Evolutionary conservation across 2,329 filamentous ascomycete genomes (phyloP), one percentile per base, ranked within the genome.

Genomic region (Raffaelea arxii): DNA sequence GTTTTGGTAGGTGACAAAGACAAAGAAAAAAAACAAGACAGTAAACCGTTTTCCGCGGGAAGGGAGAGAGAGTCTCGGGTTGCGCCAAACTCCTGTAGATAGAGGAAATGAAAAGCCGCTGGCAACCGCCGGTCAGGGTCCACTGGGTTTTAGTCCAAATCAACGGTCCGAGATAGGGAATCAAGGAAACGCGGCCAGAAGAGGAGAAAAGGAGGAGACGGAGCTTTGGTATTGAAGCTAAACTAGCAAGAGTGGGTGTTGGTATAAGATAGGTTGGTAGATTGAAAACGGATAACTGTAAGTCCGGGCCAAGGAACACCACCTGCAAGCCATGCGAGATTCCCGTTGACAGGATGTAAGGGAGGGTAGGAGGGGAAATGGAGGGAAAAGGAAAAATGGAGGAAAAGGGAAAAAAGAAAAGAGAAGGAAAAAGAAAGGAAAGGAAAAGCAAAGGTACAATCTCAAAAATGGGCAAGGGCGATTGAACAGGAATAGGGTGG

Each of bases 111-210:
- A n/a, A 36, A 9, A 9, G 16, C 32, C 14, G 9, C 16, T 30
- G 19, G 32, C 32, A 36, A 36, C 7, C 14, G 32, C 32, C 14
- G 32, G 32, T 12, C 14, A 18, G 19, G 16, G 19, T 18, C 32
- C 32, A 36, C 32, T 36, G n/a, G n/a, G n/a, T 36, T 12, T 16
- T 18, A 10, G 32, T 12, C 14, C 32, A 36, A 30, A 36, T 36
- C 32, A 36, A 39, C 30, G 36, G 38, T 44, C 46, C 46, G 46
- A 51, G 46, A 48, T 44, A 48, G 46, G 49, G 19, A 41, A 44
- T 27, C 3, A 41, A 36, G 19, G 32, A 36, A 35, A 30, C 25
- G n/a, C 19, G 12, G 19, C 32, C 32, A 36, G 16, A 12, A 36
- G 32, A 36, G 32, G 32, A 36, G 32, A 21, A 25, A 22, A 37